phyloP scores from a whole-genome alignment of 2,329 filamentous ascomycete species.

The Onygenales sp. region DNA sequence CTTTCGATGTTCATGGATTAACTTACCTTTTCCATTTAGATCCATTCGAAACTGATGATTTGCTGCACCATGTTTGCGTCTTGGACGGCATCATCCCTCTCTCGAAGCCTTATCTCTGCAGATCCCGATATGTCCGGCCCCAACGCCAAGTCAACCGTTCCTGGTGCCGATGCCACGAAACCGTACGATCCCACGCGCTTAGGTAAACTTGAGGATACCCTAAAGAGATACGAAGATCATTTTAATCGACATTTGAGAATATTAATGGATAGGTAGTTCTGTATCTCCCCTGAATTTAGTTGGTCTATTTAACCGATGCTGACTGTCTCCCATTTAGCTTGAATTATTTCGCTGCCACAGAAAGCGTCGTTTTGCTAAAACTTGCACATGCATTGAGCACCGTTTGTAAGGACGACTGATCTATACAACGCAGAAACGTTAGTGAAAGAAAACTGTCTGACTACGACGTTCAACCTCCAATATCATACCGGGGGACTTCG shows the following conservation, averaged over 20 bases:
- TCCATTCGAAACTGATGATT: conserved; percentile 93
- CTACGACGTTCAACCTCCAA: too few species aligned
- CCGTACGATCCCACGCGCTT: conserved; percentile 52
- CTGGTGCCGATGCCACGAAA: conserved; percentile 17
- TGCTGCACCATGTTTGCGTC: conserved; percentile 90
- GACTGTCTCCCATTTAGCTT: conserved; percentile 33
- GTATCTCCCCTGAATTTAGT: not conserved
- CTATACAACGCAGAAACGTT: not conserved
- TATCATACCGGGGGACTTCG: too few species aligned
- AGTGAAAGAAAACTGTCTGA: too few species aligned
- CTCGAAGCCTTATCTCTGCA: conserved; percentile 71
- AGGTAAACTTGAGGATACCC: conserved; percentile 72
- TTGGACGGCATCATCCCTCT: conserved; percentile 71
- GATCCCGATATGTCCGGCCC: conserved; percentile 60
- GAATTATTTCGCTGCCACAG: conserved; percentile 94
- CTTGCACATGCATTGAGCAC: conserved; percentile 42
- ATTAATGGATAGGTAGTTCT: conserved; percentile 62
- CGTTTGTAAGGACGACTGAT: conserved; percentile 33
- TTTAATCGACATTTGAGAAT: conserved; percentile 91
- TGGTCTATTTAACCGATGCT: not conserved
- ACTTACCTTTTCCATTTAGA: conserved; percentile 44
- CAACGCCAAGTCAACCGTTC: conserved; percentile 12
- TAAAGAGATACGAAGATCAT: conserved; percentile 86
- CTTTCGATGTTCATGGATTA: not conserved
- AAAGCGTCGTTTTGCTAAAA: conserved; percentile 87